Percentiles rank a stretch among this genome's conserved stretches.
Conservation (phyloP, 1,139 yeast species). For the Saccharomyces hybrid region DNA sequence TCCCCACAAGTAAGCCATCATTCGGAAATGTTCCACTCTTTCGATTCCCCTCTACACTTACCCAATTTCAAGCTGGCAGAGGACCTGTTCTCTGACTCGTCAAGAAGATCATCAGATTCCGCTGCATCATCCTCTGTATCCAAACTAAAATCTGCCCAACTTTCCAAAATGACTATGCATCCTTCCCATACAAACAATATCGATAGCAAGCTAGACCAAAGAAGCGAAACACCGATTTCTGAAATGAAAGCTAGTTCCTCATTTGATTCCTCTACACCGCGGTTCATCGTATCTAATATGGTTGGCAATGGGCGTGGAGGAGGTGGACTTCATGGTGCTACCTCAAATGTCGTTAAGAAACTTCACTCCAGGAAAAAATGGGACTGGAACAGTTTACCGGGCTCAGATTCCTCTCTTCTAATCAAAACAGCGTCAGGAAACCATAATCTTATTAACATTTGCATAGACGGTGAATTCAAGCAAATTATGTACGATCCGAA, state of each 20-base stretch:
- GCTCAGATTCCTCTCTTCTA: conserved; percentile 8
- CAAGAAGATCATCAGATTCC: background rate
- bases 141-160: background rate
- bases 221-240: background rate
- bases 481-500: conserved; percentile 23
- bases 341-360: conserved; percentile 14
- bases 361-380: conserved; percentile 13
- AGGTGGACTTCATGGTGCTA: background rate
- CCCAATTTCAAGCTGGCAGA: background rate
- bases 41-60: background rate
- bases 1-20: background rate
- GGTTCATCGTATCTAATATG: background rate
- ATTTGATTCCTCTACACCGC: background rate
- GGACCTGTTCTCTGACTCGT: background rate
- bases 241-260: background rate
- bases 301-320: background rate
- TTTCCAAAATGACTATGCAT: background rate
- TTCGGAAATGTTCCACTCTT: background rate
- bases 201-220: background rate
- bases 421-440: conserved; percentile 2
- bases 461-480: conserved; percentile 22
- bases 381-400: conserved; percentile 22
- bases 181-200: background rate
- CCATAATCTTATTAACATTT: conserved; percentile 8
- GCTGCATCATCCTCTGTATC: background rate